Evolutionary conservation across 805 yeast genomes (phyloP).

Genomic region (Candida boleticola): DNA sequence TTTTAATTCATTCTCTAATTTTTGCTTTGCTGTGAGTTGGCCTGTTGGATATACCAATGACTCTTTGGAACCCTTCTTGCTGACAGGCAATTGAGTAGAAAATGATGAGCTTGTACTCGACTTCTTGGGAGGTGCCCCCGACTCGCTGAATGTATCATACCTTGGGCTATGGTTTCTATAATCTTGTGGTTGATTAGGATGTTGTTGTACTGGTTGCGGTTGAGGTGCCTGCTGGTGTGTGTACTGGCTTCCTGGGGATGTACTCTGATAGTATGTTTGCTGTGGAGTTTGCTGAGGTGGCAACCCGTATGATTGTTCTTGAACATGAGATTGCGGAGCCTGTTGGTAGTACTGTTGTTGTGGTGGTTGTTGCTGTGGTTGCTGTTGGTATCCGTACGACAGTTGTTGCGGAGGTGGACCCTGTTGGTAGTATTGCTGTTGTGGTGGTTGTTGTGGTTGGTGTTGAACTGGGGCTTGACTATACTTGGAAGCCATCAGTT

Average conservation of each 20-base stretch:
- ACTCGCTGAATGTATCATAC: slow-evolving; percentile 10
- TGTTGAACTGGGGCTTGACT: slow-evolving; percentile 9
- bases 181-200: neutral
- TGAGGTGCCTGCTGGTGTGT: slow-evolving; percentile 33
- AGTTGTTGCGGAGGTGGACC: slow-evolving; percentile 8
- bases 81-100: neutral
- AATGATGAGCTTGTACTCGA: slow-evolving; percentile 6
- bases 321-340: slow-evolving; percentile 9
- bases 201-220: slow-evolving; percentile 16
- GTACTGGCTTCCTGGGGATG: slow-evolving; percentile 9
- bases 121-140: slow-evolving; percentile 5
- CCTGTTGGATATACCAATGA: slow-evolving; percentile 18
- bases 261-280: slow-evolving; percentile 11
- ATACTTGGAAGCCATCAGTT: slow-evolving; percentile 7
- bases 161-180: slow-evolving; percentile 1
- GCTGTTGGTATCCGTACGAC: neutral
- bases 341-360: slow-evolving; percentile 11
- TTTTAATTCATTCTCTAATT: slow-evolving; percentile 47
- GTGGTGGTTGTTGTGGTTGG: slow-evolving; percentile 10
- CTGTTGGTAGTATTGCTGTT: slow-evolving; percentile 10
- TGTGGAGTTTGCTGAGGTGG: slow-evolving; percentile 10
- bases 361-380: slow-evolving; percentile 8
- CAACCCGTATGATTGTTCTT: neutral
- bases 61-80: slow-evolving; percentile 18
- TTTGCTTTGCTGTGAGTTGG: slow-evolving; percentile 31